Conservation (phyloP, 805 yeast species). For the Wickerhamiella musiphila region DNA sequence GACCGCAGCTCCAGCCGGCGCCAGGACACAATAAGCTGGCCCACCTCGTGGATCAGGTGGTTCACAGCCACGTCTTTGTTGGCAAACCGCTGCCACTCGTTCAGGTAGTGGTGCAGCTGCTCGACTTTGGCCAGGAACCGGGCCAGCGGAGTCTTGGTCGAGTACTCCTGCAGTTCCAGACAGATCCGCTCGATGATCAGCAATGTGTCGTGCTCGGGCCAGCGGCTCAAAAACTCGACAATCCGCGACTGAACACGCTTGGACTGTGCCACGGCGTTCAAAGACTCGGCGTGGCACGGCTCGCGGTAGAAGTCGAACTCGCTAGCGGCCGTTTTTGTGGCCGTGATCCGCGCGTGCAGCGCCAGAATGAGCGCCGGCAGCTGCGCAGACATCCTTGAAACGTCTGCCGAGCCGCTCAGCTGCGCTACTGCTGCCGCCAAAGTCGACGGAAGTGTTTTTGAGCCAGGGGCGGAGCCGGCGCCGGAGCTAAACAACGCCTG, state of each 20-base stretch:
- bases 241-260: slow-evolving; percentile 30
- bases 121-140: slow-evolving; percentile 67
- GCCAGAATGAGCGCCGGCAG: slow-evolving; percentile 10
- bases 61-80: slow-evolving; percentile 54
- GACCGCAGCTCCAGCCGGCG: slow-evolving; percentile 70
- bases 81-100: slow-evolving; percentile 92
- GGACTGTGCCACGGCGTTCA: slow-evolving; percentile 35
- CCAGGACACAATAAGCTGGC: slow-evolving; percentile 72
- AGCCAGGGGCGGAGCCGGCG: background rate
- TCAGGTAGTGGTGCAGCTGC: slow-evolving; percentile 61
- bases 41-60: slow-evolving; percentile 36
- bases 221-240: slow-evolving; percentile 34
- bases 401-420: background rate
- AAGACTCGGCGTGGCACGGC: slow-evolving; percentile 40
- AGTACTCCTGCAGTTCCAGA: slow-evolving; percentile 44
- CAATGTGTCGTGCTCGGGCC: slow-evolving; percentile 94
- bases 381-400: background rate
- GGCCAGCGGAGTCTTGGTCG: slow-evolving; percentile 58
- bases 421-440: background rate
- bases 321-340: too few relatives aligned
- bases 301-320: slow-evolving; percentile 53
- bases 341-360: slow-evolving; percentile 2
- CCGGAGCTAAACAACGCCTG: slow-evolving; percentile 1
- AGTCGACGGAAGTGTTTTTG: background rate
- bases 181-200: slow-evolving; percentile 47